Conservation (phyloP, 345 rosid species). For the Arabis alpina region DNA sequence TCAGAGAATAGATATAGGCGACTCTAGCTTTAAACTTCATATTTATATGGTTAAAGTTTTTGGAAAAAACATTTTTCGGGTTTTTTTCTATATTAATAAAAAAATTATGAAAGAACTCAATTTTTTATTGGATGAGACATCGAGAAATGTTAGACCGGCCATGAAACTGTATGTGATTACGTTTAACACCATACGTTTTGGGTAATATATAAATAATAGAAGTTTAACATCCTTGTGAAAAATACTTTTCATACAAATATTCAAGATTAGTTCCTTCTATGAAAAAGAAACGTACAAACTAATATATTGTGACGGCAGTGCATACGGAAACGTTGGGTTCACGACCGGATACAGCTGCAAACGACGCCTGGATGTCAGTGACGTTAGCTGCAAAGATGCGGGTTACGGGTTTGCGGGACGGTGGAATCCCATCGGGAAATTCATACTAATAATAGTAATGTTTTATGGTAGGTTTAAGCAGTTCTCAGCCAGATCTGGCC, state of each 20-base stretch:
- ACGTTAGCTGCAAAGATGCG: slow-evolving; percentile 45
- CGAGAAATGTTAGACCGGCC: no score
- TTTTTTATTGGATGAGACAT: no score
- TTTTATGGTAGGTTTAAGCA: slow-evolving; percentile 62
- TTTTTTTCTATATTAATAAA: no score
- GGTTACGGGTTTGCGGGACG: slow-evolving; percentile 55
- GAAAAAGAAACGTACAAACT: background rate
- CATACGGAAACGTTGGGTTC: slow-evolving; percentile 75
- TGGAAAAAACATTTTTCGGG: no score
- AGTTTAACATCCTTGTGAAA: no score
- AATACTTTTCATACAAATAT: background rate
- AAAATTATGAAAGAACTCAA: no score
- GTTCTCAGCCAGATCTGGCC: slow-evolving; percentile 48
- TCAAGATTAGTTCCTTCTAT: background rate
- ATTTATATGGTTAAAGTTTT: no score
- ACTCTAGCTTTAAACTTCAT: no score
- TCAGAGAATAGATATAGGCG: no score
- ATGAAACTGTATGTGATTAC: no score
- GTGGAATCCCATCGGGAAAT: slow-evolving; percentile 60
- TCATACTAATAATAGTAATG: slow-evolving; percentile 58
- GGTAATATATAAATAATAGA: no score
- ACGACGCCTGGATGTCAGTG: slow-evolving; percentile 35
- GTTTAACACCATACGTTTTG: no score
- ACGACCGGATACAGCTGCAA: slow-evolving; percentile 66
- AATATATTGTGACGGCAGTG: slow-evolving; percentile 39